These are phyloP conservation scores for Hypoxylon lenormandii DNA, from an alignment of 495 filamentous ascomycete species.

Conservation along the genomic window DNA sequence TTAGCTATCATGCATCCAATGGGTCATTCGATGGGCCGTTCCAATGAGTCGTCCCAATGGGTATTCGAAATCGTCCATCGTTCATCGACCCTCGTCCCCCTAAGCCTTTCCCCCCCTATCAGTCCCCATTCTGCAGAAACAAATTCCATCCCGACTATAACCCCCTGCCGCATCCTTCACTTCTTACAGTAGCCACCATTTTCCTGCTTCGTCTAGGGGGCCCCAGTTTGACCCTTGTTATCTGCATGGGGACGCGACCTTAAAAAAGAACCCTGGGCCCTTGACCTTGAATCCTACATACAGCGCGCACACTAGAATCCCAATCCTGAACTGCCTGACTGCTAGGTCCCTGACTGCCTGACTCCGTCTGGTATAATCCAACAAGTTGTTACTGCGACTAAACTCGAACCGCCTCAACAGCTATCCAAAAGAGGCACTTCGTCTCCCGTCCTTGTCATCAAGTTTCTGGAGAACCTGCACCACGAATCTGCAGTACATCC, in stretches of 20 bases:
- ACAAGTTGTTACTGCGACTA: conserved; percentile 28
- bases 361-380: conserved; percentile 18
- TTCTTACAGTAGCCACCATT: conserved; percentile 1
- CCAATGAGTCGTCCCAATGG: too few relatives aligned
- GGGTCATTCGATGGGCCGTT: too few relatives aligned
- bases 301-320: neutral
- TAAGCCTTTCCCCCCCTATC: too few relatives aligned
- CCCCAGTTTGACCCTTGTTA: conserved; percentile 22
- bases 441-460: conserved; percentile 18
- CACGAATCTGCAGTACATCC: conserved; percentile 1
- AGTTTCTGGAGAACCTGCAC: conserved; percentile 20
- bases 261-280: conserved; percentile 24
- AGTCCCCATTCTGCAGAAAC: conserved; percentile 33
- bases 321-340: conserved; percentile 32
- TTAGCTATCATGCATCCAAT: conserved; percentile 18
- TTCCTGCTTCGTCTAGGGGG: conserved; percentile 27
- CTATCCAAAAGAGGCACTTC: conserved; percentile 35
- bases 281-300: conserved; percentile 32
- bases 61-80: too few relatives aligned
- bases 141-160: conserved; percentile 17
- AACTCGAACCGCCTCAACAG: conserved; percentile 41
- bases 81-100: too few relatives aligned
- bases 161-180: conserved; percentile 9
- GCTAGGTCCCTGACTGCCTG: conserved; percentile 21
- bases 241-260: conserved; percentile 33